A percentile compares a stretch with the other conserved stretches of the same genome.
These are phyloP conservation scores for Alternaria triticimaculans DNA, from an alignment of 2,329 filamentous ascomycete genomes.

Conservation along the genomic window DNA sequence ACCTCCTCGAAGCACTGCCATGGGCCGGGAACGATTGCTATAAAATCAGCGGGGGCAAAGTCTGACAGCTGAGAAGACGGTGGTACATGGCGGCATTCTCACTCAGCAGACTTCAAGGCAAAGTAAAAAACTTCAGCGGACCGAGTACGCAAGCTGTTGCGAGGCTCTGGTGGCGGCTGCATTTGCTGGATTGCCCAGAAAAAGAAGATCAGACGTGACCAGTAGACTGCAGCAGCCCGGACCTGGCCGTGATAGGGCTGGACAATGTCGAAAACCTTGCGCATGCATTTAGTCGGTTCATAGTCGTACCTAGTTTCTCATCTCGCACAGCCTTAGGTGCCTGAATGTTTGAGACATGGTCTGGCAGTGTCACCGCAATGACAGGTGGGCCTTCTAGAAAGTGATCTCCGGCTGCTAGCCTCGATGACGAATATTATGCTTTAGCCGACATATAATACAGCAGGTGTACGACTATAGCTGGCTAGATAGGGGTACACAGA, in stretches of 20 bases:
- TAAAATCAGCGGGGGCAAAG: conserved; percentile 17
- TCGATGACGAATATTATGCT: conserved; percentile 36
- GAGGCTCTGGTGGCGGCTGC: conserved; percentile 26
- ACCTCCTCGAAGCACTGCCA: conserved; percentile 16
- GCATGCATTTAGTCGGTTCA: conserved; percentile 14
- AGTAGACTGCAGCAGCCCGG: conserved; percentile 28
- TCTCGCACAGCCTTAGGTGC: conserved; percentile 5
- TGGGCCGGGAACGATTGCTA: conserved; percentile 23
- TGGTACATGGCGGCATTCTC: conserved; percentile 24
- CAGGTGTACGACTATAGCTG: conserved; percentile 9
- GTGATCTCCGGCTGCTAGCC: conserved; percentile 19
- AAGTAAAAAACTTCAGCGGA: conserved; percentile 18
- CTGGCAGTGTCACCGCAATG: conserved; percentile 5
- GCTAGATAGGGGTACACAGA: conserved; percentile 28
- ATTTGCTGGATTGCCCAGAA: conserved; percentile 25
- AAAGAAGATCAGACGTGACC: conserved; percentile 29
- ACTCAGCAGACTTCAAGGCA: conserved; percentile 23
- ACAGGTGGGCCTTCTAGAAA: conserved; percentile 20
- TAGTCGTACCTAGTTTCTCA: conserved; percentile 7
- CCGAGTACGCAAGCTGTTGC: conserved; percentile 3
- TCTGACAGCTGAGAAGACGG: conserved; percentile 24
- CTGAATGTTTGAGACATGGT: conserved; percentile 9
- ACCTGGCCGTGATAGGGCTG: conserved; percentile 31
- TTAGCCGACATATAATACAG: conserved; percentile 28
- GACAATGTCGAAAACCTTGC: conserved; percentile 15